Conservation (phyloP, 495 filamentous ascomycete genomes). For the Aspergillus nanangensis region DNA sequence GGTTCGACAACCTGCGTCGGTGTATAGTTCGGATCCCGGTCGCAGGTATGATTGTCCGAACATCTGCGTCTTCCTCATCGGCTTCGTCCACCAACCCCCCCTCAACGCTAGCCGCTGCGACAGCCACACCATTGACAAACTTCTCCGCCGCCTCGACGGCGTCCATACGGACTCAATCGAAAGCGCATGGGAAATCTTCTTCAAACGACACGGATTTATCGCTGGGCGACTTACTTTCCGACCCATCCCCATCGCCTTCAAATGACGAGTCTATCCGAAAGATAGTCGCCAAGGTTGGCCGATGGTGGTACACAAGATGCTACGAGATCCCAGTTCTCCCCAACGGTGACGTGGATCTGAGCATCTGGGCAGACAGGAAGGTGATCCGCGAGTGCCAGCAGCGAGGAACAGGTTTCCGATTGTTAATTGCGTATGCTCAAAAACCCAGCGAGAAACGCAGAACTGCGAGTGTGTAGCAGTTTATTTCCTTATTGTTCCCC, state of each 20-base stretch:
- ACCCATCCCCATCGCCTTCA: constrained; percentile 46
- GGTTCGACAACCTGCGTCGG: constrained; percentile 79
- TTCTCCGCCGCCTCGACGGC: constrained; percentile 24
- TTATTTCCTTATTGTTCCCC: background rate
- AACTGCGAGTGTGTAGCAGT: constrained; percentile 41
- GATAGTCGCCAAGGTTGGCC: constrained; percentile 85
- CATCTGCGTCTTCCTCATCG: constrained; percentile 36
- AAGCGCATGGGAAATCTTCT: constrained; percentile 27
- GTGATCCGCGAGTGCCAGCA: constrained; percentile 83
- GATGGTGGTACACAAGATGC: constrained; percentile 95
- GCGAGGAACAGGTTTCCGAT: constrained; percentile 78
- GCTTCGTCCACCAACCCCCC: constrained; percentile 18
- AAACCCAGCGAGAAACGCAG: constrained; percentile 62
- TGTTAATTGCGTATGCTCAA: constrained; percentile 88
- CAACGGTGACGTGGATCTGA: constrained; percentile 46
- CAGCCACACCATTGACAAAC: constrained; percentile 22
- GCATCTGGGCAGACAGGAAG: constrained; percentile 76
- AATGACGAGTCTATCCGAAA: constrained; percentile 81
- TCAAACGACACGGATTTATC: constrained; percentile 51
- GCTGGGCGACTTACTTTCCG: constrained; percentile 66
- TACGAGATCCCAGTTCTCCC: constrained; percentile 69
- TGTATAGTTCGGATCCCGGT: constrained; percentile 89
- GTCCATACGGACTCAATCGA: constrained; percentile 17
- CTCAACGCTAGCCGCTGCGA: constrained; percentile 12
- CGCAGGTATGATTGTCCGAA: constrained; percentile 59